Base-by-base conservation (phyloP, 139 green algal species). In the Gonium pectorale region DNA sequence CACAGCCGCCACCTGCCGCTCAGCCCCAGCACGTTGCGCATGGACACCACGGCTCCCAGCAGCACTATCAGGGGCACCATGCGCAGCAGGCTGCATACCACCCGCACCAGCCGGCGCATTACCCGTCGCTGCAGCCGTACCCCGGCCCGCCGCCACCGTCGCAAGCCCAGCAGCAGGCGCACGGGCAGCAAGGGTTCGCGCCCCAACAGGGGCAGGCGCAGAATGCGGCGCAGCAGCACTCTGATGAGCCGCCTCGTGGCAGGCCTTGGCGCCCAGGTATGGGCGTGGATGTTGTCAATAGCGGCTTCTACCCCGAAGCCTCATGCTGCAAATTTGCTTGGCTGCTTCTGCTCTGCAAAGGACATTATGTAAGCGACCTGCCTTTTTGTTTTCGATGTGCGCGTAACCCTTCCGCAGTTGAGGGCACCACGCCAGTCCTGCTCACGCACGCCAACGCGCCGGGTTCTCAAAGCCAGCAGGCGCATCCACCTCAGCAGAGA, bases 231-330 rank as follows among this genome's bases (percentile, higher is more conserved):
- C 51, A 51, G 38, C 67, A 69, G 54, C n/a, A 17, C 11, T 21
- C 49, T 0, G 80, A 86, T 7, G 80, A 78, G 5, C 66, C 35
- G 62, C 24, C 33, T 19, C 56, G 62, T 15, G 13, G 1, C 1
- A 86, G 56, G 69, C 81, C 81, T 19, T 86, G 81, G 81, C 81
- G 81, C 41, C 81, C 83, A 66, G 83, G 71, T 83, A 46, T 2
- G 73, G 1, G 29, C 7, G 2, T 73, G 5, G 62, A 1, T n/a
- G n/a, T n/a, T n/a, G n/a, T n/a, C n/a, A n/a, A n/a, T n/a, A n/a
- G n/a, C n/a, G n/a, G n/a, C n/a, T n/a, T n/a, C n/a, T n/a, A n/a
- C n/a, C n/a, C n/a, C n/a, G n/a, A n/a, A n/a, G n/a, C n/a, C n/a
- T n/a, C n/a, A n/a, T n/a, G n/a, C n/a, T n/a, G n/a, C n/a, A n/a